Evolutionary conservation across 257 asterid species (phyloP), one percentile per base, ranked within the genome.

Genomic region (Anisodus acutangulus): DNA sequence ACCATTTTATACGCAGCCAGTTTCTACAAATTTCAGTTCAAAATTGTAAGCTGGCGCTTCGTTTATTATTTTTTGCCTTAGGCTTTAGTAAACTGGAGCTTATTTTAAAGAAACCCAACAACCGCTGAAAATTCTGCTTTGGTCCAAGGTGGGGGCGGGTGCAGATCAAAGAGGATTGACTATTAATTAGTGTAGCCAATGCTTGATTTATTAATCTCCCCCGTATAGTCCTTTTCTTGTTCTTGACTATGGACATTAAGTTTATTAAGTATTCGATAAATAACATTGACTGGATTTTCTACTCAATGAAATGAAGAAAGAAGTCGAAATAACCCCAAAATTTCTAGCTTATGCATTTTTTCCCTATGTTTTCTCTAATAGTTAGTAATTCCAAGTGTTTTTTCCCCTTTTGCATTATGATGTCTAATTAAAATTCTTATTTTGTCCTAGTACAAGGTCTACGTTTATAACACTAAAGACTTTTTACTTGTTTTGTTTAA

Each of bases 91-190:
- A 59, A 59, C 22, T 17, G 31, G 69, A 39, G 16, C 69, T 9
- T 22, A 22, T 74, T 31, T 31, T 31, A 31, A 31, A 31, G 35
- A 31, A 31, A 31, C 35, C 2, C 35, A 31, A 31, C 35, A 31
- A 31, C 35, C 35, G 2, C 35, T 31, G 35, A 31, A 31, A 31
- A 31, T 31, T 39, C 19, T 10, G 80, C 43, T 74, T 49, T 74
- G 80, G 43, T 51, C 58, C 11, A 49, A 19, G 80, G 80, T 74
- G 60, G 80, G 80, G 60, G 80, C 5, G 19, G 11, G 80, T 9
- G 13, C 19, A 19, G 66, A 59, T 59, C 31, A 2, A 59, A 59
- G 60, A 43, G 60, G 43, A 11, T 74, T 49, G 80, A 49, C 2
- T 74, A 74, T 11, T 39, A 69, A 69, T 11, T 6, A 74, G 60